Evolutionary conservation across 257 asterid genomes (phyloP), one percentile per base, ranked within the genome.

Genomic region (Solanum corneliomulleri): DNA sequence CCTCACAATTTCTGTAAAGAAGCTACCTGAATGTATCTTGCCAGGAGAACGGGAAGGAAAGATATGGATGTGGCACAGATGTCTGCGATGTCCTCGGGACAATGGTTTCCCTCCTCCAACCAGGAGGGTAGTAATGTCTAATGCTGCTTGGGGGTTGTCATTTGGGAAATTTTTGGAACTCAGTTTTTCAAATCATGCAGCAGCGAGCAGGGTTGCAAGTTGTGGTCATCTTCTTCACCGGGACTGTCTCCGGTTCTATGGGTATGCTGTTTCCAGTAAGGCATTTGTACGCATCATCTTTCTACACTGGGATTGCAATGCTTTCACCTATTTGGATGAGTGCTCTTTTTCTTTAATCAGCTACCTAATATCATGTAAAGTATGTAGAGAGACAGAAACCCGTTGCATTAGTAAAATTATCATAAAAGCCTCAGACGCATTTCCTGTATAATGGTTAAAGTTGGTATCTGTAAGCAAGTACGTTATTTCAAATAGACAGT

Each of bases 51-150:
- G 86, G 83, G 99, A 94, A 64, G 98, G 99, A 87, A 97, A 93
- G 90, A 95, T 97, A 89, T 97, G 98, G 99, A 97, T 97, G 99
- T 97, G 99, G 99, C 99, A 97, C 88, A 94, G 99, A 88, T 97
- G 99, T 92, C 89, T 97, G 90, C 92, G 90, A 88, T 97, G 99
- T 90, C 99, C 99, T 33, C 93, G 98, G 88, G 87, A 91, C 81
- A 92, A 91, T 87, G 98, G 98, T 64, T 94, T 94, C 88, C 99
- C 99, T 52, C 98, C 99, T 70, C 98, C 99, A 60, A 97, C 99
- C 84, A 92, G 94, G 91, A 92, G 99, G 88, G 90, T 97, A 82
- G 93, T 95, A 84, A 97, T 97, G 99, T 97, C 99, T 89, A 98
- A 95, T 93, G 99, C 99, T 88, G 99, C 98, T 35, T 94, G 99